Percentiles rank a stretch among this genome's conserved stretches.
These are phyloP conservation scores for Vanderwaltozyma tropicalis DNA, from an alignment of 805 yeast genomes.

Conservation along the genomic window DNA sequence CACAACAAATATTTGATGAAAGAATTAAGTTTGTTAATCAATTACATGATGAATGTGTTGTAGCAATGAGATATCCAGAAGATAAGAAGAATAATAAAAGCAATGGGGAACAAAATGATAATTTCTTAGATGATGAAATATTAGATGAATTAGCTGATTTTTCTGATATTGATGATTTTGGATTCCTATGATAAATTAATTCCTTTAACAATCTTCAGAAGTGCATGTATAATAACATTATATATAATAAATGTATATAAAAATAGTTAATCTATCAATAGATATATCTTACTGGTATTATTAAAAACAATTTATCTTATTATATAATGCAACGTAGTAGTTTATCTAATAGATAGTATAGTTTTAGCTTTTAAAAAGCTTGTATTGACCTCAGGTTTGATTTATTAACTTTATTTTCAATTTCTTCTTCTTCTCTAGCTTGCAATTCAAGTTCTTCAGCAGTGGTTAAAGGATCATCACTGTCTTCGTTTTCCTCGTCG, in stretches of 20 bases:
- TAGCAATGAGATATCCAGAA: conserved; percentile 86
- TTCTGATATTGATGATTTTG: conserved; percentile 27
- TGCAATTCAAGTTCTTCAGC: conserved; percentile 2
- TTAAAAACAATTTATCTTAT: no score
- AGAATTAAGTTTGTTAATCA: conserved; percentile 88
- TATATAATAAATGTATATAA: background rate
- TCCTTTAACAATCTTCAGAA: background rate
- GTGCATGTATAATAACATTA: no score
- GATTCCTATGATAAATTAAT: conserved; percentile 11
- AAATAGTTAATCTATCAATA: no score
- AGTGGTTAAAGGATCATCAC: background rate
- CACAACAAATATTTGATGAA: conserved; percentile 81
- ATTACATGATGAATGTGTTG: conserved; percentile 83
- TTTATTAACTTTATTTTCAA: conserved; percentile 3
- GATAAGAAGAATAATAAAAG: conserved; percentile 19
- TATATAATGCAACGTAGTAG: no score
- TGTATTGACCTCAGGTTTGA: no score
- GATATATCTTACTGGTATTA: no score
- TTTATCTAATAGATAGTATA: no score
- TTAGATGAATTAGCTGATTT: conserved; percentile 27
- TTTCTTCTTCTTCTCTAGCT: background rate
- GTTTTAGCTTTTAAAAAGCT: no score
- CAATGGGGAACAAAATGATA: conserved; percentile 16
- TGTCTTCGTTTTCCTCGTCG: background rate
- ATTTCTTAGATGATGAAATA: conserved; percentile 14